Conservation (phyloP, 1,139 yeast species). For the Yamadazyma dendronema region DNA sequence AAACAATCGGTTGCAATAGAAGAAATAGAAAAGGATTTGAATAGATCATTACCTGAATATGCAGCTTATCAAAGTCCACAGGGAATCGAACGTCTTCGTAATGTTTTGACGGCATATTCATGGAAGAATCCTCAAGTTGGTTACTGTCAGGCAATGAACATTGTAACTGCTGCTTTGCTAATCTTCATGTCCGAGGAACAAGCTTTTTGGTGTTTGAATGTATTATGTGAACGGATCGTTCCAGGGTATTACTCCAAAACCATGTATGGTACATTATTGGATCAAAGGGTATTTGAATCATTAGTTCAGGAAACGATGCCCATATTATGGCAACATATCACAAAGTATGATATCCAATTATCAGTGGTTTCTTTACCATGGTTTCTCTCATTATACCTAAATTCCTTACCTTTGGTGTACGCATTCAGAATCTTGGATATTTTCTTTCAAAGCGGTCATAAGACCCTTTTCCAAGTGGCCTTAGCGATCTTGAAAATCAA, state of each 20-base stretch:
- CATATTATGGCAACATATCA: constrained; percentile 77
- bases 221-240: constrained; percentile 79
- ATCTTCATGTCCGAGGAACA: constrained; percentile 97
- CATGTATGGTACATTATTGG: constrained; percentile 95
- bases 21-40: constrained; percentile 94
- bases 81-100: constrained; percentile 79
- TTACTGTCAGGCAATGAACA: constrained; percentile 98
- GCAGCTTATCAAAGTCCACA: constrained; percentile 86
- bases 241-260: constrained; percentile 97
- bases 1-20: constrained; percentile 82
- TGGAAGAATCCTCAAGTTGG: constrained; percentile 98
- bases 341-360: constrained; percentile 80
- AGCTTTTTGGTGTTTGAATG: constrained; percentile 89
- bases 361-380: constrained; percentile 94
- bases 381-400: constrained; percentile 87
- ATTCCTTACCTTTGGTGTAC: constrained; percentile 91
- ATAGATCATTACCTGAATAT: constrained; percentile 92
- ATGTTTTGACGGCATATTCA: constrained; percentile 89
- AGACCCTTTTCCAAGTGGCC: constrained; percentile 88
- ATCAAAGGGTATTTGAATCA: constrained; percentile 90
- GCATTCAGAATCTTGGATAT: constrained; percentile 92
- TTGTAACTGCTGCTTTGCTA: constrained; percentile 88
- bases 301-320: constrained; percentile 91
- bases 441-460: constrained; percentile 87
- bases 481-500: constrained; percentile 82